Percentiles rank a stretch among this genome's conserved stretches.
Evolutionary conservation across 257 asterid species (phyloP).

Genomic region (Solanum piurae): DNA sequence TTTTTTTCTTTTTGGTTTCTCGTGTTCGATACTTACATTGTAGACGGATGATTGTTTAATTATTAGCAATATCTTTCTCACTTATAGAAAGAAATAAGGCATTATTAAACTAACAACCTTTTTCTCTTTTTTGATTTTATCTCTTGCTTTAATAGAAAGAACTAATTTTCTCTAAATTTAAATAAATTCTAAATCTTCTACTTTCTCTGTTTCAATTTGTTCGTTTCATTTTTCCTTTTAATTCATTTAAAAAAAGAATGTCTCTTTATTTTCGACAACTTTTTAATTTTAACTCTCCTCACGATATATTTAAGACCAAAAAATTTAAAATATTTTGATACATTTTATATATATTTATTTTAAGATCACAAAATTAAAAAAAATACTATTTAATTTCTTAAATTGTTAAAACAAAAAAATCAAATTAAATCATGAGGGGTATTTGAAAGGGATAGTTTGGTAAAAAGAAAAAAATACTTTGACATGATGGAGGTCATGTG

Average conservation of each 20-base stretch:
- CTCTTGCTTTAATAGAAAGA: not conserved
- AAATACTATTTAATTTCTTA: not conserved
- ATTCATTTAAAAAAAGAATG: no score
- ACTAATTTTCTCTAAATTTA: not conserved
- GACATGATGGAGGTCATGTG: not conserved
- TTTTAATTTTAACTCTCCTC: not conserved
- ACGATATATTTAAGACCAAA: not conserved
- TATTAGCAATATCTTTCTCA: not conserved
- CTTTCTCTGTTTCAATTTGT: not conserved
- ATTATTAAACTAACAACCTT: not conserved
- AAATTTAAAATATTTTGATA: no score
- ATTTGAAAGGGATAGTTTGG: not conserved
- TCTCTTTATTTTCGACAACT: no score
- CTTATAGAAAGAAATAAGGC: not conserved
- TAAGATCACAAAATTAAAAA: not conserved
- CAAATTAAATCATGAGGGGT: not conserved
- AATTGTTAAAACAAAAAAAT: not conserved
- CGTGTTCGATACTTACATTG: not conserved
- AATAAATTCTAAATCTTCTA: not conserved
- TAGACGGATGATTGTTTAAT: no score
- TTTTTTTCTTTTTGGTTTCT: no score
- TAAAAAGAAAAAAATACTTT: not conserved
- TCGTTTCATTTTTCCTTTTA: not conserved
- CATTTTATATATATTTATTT: not conserved
- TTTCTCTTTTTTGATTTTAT: not conserved